These are phyloP conservation scores for Mycena epipterygia DNA, from an alignment of 768 basidiomycete genomes.

Conservation along the genomic window DNA sequence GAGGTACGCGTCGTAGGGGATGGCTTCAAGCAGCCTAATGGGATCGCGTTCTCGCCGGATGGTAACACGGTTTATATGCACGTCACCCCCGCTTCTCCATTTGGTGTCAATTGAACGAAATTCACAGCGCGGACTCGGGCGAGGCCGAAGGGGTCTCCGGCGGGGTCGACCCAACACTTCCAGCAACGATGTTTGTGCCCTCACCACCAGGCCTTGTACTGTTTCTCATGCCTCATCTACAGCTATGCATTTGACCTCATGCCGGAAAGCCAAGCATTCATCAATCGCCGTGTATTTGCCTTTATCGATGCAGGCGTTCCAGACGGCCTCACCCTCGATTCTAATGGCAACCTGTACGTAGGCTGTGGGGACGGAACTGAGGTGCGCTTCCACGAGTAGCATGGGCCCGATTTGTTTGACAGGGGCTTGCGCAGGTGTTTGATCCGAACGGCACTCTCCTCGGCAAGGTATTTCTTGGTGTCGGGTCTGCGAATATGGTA, in stretches of 20 bases:
- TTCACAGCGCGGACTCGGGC: constrained; percentile 42
- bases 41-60: constrained; percentile 31
- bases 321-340: constrained; percentile 67
- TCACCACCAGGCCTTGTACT: background rate
- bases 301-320: constrained; percentile 65
- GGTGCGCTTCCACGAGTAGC: constrained; percentile 48
- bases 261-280: constrained; percentile 52
- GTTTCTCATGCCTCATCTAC: background rate
- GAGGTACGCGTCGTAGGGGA: constrained; percentile 59
- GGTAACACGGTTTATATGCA: constrained; percentile 32
- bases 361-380: constrained; percentile 52
- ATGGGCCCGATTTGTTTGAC: too few relatives aligned
- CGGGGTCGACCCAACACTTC: constrained; percentile 39
- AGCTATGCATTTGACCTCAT: constrained; percentile 70
- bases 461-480: constrained; percentile 54
- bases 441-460: constrained; percentile 56
- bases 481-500: constrained; percentile 27
- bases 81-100: background rate
- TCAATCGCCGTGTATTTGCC: constrained; percentile 66
- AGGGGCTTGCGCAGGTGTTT: constrained; percentile 33
- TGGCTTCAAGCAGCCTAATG: constrained; percentile 44
- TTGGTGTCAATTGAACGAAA: background rate
- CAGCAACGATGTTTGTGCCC: constrained; percentile 43
- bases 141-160: constrained; percentile 26
- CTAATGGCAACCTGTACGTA: constrained; percentile 62